Evolutionary conservation across 257 asterid species (phyloP), one percentile per base, ranked within the genome.

Genomic region (Salvia miltiorrhiza): DNA sequence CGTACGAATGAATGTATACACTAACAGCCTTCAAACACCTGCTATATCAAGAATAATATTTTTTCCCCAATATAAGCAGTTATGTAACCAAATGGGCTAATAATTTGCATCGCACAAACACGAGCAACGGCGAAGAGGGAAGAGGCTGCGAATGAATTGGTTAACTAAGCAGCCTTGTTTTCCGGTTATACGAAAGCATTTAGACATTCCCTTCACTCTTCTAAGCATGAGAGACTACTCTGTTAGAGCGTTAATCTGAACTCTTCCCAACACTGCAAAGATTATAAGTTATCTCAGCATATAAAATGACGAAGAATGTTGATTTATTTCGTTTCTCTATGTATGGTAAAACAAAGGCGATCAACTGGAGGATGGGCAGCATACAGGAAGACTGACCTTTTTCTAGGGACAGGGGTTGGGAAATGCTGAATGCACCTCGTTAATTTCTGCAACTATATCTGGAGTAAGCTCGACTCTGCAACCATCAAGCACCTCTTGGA

Each of bases 371-470:
- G 11, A 32, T 19, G 35, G 43, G 48, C 5, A 37, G 53, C 6
- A 37, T 7, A 33, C 37, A 35, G 35, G 37, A 24, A 55, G 53
- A 39, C 30, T 23, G 61, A 11, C 23, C 33, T 40, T 33, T 45
- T 50, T 37, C 79, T 73, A 86, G 57, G 96, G 91, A 44, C 96
- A 92, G 55, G 98, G 97, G 63, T 78, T 92, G 48, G 92, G 90
- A 67, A 73, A 78, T 49, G 76, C 72, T 14, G 87, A 78, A 77
- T 90, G 96, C 58, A 83, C 88, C 83, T 74, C 21, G 64, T 88
- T 56, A 19, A 92, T 83, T 59, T 86, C 95, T 40, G 84, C 80
- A 63, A 86, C 68, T 12, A 88, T 79, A 65, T 80, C 86, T 4
- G 87, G 90, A 71, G 77, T 52, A 20, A 89, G 90, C 76, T 86